phyloP scores from a whole-genome alignment of 2,329 filamentous ascomycete species.

The Ascochyta pisi region DNA sequence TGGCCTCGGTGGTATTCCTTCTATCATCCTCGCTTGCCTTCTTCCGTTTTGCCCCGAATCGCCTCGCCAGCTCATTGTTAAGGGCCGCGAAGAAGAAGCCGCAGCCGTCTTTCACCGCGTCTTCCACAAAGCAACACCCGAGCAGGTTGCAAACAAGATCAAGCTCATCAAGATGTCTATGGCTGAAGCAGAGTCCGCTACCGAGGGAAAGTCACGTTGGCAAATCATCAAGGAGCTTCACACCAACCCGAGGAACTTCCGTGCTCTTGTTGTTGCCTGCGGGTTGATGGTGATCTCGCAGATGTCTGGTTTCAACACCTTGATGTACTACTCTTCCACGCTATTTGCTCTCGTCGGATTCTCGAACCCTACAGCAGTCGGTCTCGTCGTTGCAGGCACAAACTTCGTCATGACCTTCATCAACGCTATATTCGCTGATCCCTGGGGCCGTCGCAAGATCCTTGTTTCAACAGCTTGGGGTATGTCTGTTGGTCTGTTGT shows the following conservation, averaged over 20 bases:
- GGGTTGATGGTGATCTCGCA: conserved; percentile 62
- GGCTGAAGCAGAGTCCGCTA: conserved; percentile 50
- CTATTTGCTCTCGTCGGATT: conserved; percentile 59
- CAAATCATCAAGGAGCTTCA: conserved; percentile 57
- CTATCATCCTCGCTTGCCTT: conserved; percentile 54
- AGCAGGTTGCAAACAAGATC: conserved; percentile 56
- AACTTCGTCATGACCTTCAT: conserved; percentile 60
- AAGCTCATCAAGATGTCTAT: conserved; percentile 51
- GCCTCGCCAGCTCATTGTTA: conserved; percentile 57
- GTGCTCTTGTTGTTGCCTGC: conserved; percentile 56
- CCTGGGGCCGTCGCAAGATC: conserved; percentile 54
- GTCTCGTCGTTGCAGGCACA: conserved; percentile 53
- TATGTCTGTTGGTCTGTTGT: conserved; percentile 54
- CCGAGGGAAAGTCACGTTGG: conserved; percentile 51
- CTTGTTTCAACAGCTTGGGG: conserved; percentile 54
- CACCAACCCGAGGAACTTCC: conserved; percentile 52
- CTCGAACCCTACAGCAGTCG: conserved; percentile 57
- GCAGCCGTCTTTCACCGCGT: conserved; percentile 34
- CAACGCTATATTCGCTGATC: conserved; percentile 57
- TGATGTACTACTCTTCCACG: conserved; percentile 56
- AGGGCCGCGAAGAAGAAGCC: conserved; percentile 52
- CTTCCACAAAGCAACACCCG: conserved; percentile 52
- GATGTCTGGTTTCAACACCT: conserved; percentile 55
- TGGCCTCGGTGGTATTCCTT: conserved; percentile 42
- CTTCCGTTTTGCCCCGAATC: conserved; percentile 54